Percentiles rank a stretch among this genome's conserved stretches.
Evolutionary conservation across 352 stramenopile species (phyloP).

Genomic region (Globisporangium abappressorium): DNA sequence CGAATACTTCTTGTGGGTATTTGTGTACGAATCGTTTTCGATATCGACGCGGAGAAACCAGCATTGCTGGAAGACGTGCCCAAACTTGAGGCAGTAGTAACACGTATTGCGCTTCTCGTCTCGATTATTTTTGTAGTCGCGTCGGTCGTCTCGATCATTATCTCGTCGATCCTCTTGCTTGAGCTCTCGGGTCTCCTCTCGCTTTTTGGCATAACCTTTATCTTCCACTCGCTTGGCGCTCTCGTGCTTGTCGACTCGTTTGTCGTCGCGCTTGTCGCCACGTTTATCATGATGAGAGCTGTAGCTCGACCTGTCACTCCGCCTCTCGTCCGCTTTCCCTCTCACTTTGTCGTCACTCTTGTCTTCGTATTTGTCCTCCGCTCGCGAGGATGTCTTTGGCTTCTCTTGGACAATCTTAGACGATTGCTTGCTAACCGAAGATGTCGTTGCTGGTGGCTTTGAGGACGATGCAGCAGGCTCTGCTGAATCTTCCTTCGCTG

Average conservation of each 20-base stretch:
- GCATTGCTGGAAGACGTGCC: conserved; percentile 34
- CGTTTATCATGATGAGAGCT: background rate
- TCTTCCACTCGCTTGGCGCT: conserved; percentile 15
- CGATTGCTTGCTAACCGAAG: background rate
- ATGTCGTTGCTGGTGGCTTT: background rate
- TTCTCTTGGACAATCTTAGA: background rate
- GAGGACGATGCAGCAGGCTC: background rate
- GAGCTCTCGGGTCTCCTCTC: background rate
- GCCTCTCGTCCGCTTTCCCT: background rate
- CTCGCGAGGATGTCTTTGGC: background rate
- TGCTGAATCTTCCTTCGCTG: background rate
- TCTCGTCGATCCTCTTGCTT: conserved; percentile 20
- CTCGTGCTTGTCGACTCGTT: conserved; percentile 10
- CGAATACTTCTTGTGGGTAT: conserved; percentile 39
- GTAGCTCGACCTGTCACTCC: conserved; percentile 1
- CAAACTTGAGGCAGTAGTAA: conserved; percentile 45
- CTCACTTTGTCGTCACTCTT: conserved; percentile 1
- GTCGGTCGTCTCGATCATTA: conserved; percentile 1
- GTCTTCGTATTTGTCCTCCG: conserved; percentile 3
- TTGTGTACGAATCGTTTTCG: conserved; percentile 24
- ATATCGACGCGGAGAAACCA: conserved; percentile 45
- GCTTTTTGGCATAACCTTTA: conserved; percentile 10
- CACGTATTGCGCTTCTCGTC: conserved; percentile 23
- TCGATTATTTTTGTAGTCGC: conserved; percentile 12
- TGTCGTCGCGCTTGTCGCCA: conserved; percentile 4